Evolutionary conservation across 371 early-diverging fungal genomes (phyloP), one percentile per base, ranked within the genome.

Genomic region (Mucor sp.): DNA sequence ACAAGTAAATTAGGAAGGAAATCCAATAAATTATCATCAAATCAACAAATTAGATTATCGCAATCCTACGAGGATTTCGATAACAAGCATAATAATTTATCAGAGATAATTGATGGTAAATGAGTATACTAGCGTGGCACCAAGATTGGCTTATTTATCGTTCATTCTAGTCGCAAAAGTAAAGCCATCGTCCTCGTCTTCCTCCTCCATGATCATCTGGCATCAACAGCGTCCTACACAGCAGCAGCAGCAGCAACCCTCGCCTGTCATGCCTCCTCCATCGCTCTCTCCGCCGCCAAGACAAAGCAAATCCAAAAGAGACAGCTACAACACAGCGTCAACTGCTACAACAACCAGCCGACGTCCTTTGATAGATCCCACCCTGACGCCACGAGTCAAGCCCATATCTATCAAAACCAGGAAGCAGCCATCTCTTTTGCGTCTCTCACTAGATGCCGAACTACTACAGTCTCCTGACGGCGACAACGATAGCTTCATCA

Each of bases 391-490:
- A 28, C 61, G 60, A 25, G 62, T 63, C 4, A 62, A 60, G 27
- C 72, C 68, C 3, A 57, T 55, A 58, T 58, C 68, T 7, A 65
- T 62, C 17, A 62, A 65, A 43, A 28, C 72, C 23, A 33, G 59
- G 33, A 61, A 66, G 23, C 63, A 72, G 23, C 60, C 77, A 1
- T 69, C 67, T 9, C 65, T 77, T 6, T 47, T 78, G 17, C 72
- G 81, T 0, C 58, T 80, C 11, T 80, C 81, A 27, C 33, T 80
- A 15, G 81, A 80, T 15, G 73, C 76, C 4, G 81, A 80, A 17
- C 68, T 74, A 39, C 41, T 62, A 43, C 43, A 19, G 19, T 60
- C 57, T 6, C 55, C 65, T 44, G 64, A 69, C 32, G 58, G 59
- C 7, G 66, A 67, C 32, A 67, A 48, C 23, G 70, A 71, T 25